A percentile compares a stretch with the other conserved stretches of the same genome.
Conservation (phyloP, 1,139 yeast species). For the Hyphopichia khmerensis region DNA sequence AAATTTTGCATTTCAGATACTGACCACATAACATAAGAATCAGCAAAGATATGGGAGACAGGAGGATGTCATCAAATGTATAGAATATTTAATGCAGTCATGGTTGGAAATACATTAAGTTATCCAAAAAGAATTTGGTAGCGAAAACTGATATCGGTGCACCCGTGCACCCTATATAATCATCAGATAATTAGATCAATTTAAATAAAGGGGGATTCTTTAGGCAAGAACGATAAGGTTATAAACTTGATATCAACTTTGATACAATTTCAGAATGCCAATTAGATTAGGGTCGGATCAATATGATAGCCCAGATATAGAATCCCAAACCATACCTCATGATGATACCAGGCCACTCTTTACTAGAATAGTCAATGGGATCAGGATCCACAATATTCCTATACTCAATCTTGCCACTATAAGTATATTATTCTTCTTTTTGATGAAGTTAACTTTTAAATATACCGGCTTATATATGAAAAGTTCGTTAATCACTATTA, state of each 20-base stretch:
- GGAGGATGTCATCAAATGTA: no score
- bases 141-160: no score
- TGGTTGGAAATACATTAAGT: no score
- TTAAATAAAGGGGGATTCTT: no score
- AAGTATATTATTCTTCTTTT: conserved; percentile 44
- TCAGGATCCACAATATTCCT: conserved; percentile 46
- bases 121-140: no score
- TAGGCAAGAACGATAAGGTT: neutral
- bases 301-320: conserved; percentile 1
- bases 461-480: conserved; percentile 65
- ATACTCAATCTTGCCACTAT: conserved; percentile 54
- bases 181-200: no score
- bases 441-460: conserved; percentile 52
- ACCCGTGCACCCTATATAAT: no score
- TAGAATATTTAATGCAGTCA: no score
- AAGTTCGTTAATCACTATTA: conserved; percentile 71
- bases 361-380: conserved; percentile 30
- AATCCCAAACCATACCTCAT: neutral
- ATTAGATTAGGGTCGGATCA: conserved; percentile 19
- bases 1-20: no score
- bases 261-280: conserved; percentile 26
- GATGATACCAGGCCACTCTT: conserved; percentile 10
- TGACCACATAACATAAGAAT: no score
- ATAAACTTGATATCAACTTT: no score
- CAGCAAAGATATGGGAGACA: no score